Base-by-base conservation (phyloP, 352 stramenopile genomes). In the Phytophthora parvispora region DNA sequence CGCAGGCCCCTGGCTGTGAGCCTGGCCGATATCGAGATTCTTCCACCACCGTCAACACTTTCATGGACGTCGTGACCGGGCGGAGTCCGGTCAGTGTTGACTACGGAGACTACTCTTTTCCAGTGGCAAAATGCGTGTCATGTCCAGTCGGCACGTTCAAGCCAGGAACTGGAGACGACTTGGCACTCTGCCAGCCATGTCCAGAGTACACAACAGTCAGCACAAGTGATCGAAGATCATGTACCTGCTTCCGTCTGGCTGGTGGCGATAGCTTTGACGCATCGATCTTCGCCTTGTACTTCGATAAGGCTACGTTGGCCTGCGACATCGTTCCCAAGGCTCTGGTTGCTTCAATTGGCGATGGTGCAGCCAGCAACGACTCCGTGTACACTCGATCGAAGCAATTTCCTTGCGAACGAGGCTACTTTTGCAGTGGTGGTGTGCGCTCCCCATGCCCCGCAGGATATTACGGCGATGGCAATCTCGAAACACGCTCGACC, bases 131-230 rank as follows among this genome's bases (percentile, higher is more conserved):
- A 31, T 97, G 90, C 36, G 64, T 85, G 15, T 20, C 64, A 18
- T 97, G 89, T 59, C 89, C 89, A 2, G 29, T 73, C 0, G 85
- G 86, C 6, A 95, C 83, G 0, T 97, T 94, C 71, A 97, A 97
- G 59, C 28, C 61, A 10, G 49, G 32, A 16, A 43, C 69, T 0
- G 86, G 87, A 6, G 83, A 96, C 51, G 75, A 75, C 29, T 24
- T 67, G 0, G 52, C 55, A n/a, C 68, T 93, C 1, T 96, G 87
- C 34, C 16, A 67, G 10, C 50, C 60, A 9, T 96, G 87, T 60
- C 84, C 87, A 0, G 43, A 70, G 45, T 84, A 78, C 25, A 78
- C 77, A 0, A 57, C 87, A 1, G 65, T 66, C 15, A 91, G 80
- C 25, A 69, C 76, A 16, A 60, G 20, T n/a, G 80, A 94, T 47